Base-by-base conservation (phyloP, 352 stramenopile species). In the Pythium grandisporangium region DNA sequence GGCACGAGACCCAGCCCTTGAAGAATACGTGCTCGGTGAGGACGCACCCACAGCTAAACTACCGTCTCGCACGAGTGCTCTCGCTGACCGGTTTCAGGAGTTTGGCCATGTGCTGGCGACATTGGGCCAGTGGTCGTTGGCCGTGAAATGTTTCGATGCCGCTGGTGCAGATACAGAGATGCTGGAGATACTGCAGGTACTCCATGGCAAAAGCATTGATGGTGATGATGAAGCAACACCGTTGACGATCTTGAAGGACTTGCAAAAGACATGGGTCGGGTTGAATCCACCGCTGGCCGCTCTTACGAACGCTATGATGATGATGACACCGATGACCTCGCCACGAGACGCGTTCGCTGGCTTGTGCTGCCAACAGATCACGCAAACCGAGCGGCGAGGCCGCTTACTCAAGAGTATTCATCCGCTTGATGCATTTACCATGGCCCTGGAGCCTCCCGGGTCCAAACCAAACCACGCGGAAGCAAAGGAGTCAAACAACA, bases 121-220 rank as follows among this genome's bases (percentile, higher is more conserved):
- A 10, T 37, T 88, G 33, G 74, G 76, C 1, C 70, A 90, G 30
- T 51, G 53, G 0, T 55, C 77, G 19, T 58, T 79, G 40, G 70
- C 73, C 2, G 36, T 78, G 16, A 69, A 70, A 26, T 90, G 71
- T 30, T 55, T 86, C 20, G 79, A 90, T 45, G 21, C 87, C 1
- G 78, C 73, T 21, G 76, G 79, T 22, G 72, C 89, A 30, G 76
- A 92, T 26, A 24, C 77, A 3, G 66, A 64, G 12, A 62, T 92
- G 2, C 22, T 88, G 10, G 62, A 65, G 3, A 59, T 88, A 51
- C 42, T 70, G 0, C 55, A 45, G 2, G 62, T 63, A 14, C 55
- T 66, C n/a, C n/a, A n/a, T n/a, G n/a, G n/a, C n/a, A n/a, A n/a
- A n/a, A n/a, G n/a, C n/a, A n/a, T n/a, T n/a, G n/a, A n/a, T n/a